These are phyloP conservation scores for Wallacemonas sp. DNA, from an alignment of 208 protist genomes.

Conservation along the genomic window DNA sequence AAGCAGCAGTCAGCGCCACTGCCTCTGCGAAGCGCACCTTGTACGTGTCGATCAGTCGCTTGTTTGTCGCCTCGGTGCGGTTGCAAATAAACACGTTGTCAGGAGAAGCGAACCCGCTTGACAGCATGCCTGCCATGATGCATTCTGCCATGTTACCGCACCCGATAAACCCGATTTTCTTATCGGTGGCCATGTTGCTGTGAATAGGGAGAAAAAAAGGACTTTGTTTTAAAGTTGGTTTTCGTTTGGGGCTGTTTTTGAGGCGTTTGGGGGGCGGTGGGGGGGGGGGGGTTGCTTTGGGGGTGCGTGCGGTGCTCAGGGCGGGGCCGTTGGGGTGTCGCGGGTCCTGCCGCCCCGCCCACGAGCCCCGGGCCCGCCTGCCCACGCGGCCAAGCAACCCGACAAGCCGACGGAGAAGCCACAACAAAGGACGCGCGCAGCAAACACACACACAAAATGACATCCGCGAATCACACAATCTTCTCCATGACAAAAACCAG, in stretches of 20 bases:
- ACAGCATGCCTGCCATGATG: constrained; percentile 81
- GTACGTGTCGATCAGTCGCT: constrained; percentile 49
- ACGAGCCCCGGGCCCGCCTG: no score
- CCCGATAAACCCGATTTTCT: constrained; percentile 92
- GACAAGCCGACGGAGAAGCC: no score
- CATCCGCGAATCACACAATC: no score
- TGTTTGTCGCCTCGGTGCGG: constrained; percentile 36
- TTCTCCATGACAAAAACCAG: no score
- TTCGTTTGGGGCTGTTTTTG: not conserved
- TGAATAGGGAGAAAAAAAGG: not conserved
- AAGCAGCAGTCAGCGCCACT: constrained; percentile 46
- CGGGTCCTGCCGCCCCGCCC: no score
- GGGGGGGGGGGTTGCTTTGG: not conserved
- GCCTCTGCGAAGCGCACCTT: constrained; percentile 48
- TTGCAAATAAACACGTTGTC: constrained; percentile 80
- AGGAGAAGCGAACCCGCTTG: constrained; percentile 21
- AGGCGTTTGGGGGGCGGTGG: not conserved
- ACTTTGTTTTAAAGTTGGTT: not conserved
- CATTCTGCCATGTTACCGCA: constrained; percentile 94
- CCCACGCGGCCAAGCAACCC: no score
- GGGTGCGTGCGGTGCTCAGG: not conserved
- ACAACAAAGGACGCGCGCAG: no score
- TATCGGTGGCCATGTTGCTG: constrained; percentile 3
- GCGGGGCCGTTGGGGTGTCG: not conserved
- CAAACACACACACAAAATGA: no score